Base-by-base conservation (phyloP, 139 green algal species). In the Chlamydomonas sp. region DNA sequence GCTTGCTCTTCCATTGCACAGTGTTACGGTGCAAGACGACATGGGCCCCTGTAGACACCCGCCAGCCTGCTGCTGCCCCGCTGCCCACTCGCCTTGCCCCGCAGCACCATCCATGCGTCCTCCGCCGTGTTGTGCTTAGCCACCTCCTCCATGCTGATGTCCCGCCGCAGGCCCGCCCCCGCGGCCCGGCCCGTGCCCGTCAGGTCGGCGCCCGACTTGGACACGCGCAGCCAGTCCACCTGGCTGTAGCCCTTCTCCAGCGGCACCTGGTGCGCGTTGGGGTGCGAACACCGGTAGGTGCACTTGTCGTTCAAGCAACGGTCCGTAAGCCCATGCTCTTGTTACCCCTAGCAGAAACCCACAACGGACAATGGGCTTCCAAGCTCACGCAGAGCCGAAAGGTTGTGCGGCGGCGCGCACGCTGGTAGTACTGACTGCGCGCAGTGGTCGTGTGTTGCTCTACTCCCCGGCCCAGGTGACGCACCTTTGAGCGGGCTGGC, bases 31-130 rank as follows among this genome's bases (percentile, higher is more conserved):
- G 31, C 31, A 49, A 0, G 31, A 49, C 31, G 14, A 58, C 76
- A 75, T 75, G 16, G 68, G 16, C n/a, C 31, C 14, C 66, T 31
- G 18, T n/a, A 0, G 17, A 59, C 16, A 18, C 31, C 31, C 31
- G 74, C 14, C 79, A 85, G 15, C 16, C 72, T 81, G 14, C 16
- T 17, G 17, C 72, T 16, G 62, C 61, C 73, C 85, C 73, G 61
- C 59, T 79, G 61, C 76, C 96, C 31, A 49, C 31, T 49, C 31
- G 31, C 31, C 90, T 97, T 98, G 58, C 96, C 96, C 2, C 89
- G 85, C 60, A 99, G 83, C 1, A 98, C 96, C 63, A 96, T 97
- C 98, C 98, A 99, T 0, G 92, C 95, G 90, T 99, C 97, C 0
- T 98, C 67, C 8, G 67, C 67, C 8, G 67, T 73, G 14, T 73